Base-by-base conservation (phyloP, 164 flowering plant species). In the Magnolia changhungtana region DNA sequence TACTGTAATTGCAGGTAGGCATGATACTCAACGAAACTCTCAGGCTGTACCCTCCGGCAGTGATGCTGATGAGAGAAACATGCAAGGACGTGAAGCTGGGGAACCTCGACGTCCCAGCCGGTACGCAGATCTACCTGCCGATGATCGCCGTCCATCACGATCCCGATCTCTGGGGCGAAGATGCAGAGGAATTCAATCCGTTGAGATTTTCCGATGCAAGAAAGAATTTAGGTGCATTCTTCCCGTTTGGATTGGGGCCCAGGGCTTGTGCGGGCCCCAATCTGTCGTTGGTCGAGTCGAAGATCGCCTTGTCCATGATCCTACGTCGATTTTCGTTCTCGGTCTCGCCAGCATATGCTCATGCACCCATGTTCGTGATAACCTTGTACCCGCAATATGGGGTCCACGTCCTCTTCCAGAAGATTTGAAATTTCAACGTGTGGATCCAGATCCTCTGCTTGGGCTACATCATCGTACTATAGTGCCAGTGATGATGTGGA, bases 1-100 rank as follows among this genome's bases (percentile, higher is more conserved):
- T 37, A 37, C 45, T 3, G 4, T 4, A 14, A 52, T 10, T 55
- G 61, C 70, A 74, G 76, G 72, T 75, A 52, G 50, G 71, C 27
- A 77, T 82, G 90, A 85, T 91, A 50, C 13, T 88, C n/a, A 86
- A 88, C 50, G 95, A 91, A 78, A 84, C 89, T 9, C 87, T 87
- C 63, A 80, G 93, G 1, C 88, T 91, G 61, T 90, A 91, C 72
- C 85, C 93, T 55, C 91, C 95, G 5, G 86, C 83, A 0, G 80
- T 79, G 58, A 73, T 73, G 78, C 49, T 88, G 23, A 76, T 63
- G 80, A 83, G 92, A 77, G 72, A 84, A 69, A 69, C 87, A n/a
- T 50, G 67, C 3, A 72, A 82, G 67, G 71, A 78, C 20, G 51
- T 65, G 24, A 63, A 65, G 72, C 50, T 75, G 14, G 77, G 77